Conservation (phyloP, 2,329 filamentous ascomycete species). For the Fusarium nodosum region DNA sequence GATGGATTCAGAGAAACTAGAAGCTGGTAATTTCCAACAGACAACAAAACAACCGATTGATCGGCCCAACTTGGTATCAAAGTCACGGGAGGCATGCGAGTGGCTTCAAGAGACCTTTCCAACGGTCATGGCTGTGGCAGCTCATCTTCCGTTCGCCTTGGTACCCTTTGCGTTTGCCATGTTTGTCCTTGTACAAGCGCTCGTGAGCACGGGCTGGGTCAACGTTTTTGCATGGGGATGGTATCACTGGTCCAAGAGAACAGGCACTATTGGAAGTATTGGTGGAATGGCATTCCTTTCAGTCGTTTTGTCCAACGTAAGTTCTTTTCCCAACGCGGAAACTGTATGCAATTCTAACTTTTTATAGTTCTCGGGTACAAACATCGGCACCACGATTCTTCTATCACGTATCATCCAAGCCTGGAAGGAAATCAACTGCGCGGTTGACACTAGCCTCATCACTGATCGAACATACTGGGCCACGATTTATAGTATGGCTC, state of each 20-base stretch:
- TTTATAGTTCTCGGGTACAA: slow-evolving; percentile 78
- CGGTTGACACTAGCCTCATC: slow-evolving; percentile 62
- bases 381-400: slow-evolving; percentile 81
- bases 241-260: slow-evolving; percentile 79
- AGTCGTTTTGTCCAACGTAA: slow-evolving; percentile 78
- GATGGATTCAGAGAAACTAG: neutral
- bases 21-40: neutral
- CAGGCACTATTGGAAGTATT: slow-evolving; percentile 75
- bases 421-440: slow-evolving; percentile 72
- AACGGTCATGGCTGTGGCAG: slow-evolving; percentile 73
- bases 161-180: slow-evolving; percentile 80
- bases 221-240: slow-evolving; percentile 79
- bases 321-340: slow-evolving; percentile 49
- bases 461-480: slow-evolving; percentile 78
- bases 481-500: slow-evolving; percentile 79
- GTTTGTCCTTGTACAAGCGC: slow-evolving; percentile 79
- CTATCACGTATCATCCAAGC: slow-evolving; percentile 77
- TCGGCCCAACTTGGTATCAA: slow-evolving; percentile 66
- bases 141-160: slow-evolving; percentile 75
- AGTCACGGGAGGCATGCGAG: slow-evolving; percentile 59
- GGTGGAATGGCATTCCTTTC: slow-evolving; percentile 81
- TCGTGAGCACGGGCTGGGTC: slow-evolving; percentile 82
- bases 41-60: neutral
- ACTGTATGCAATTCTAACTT: neutral
- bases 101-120: slow-evolving; percentile 80